These are phyloP conservation scores for Phytophthora tubulina DNA, from an alignment of 352 stramenopile genomes.

Conservation along the genomic window DNA sequence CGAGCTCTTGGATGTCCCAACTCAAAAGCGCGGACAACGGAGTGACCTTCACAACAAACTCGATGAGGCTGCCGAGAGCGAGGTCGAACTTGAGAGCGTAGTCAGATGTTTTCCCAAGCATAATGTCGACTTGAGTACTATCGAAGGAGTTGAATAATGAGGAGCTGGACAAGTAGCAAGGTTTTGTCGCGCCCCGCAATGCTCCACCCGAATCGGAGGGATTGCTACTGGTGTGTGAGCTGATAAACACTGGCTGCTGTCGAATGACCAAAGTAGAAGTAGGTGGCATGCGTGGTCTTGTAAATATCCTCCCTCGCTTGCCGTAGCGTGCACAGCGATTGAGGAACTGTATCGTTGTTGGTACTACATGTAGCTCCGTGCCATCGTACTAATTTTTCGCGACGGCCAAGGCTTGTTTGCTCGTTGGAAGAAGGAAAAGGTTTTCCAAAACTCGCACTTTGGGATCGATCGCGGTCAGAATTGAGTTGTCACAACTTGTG, in stretches of 20 bases:
- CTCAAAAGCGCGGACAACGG: constrained; percentile 5
- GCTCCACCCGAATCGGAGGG: background rate
- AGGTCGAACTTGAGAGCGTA: constrained; percentile 13
- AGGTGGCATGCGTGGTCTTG: background rate
- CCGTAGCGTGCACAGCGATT: too few relatives aligned
- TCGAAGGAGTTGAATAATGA: background rate
- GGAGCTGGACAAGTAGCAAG: background rate
- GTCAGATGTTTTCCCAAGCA: constrained; percentile 1
- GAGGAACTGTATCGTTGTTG: too few relatives aligned
- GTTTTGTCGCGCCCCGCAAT: background rate
- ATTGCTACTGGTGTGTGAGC: background rate
- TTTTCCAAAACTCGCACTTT: too few relatives aligned
- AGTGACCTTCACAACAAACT: constrained; percentile 6
- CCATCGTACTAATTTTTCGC: too few relatives aligned
- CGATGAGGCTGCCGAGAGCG: constrained; percentile 13
- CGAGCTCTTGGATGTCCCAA: constrained; percentile 21
- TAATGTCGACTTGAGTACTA: background rate
- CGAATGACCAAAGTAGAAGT: background rate
- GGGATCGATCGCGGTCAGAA: too few relatives aligned
- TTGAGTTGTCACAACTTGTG: too few relatives aligned
- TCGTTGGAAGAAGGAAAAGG: too few relatives aligned
- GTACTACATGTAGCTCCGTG: too few relatives aligned
- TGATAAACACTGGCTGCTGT: background rate
- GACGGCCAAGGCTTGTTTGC: too few relatives aligned
- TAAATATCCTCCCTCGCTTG: too few relatives aligned